These are phyloP conservation scores for Diospyros kaki DNA, from an alignment of 148 eudicot species.

Conservation along the genomic window DNA sequence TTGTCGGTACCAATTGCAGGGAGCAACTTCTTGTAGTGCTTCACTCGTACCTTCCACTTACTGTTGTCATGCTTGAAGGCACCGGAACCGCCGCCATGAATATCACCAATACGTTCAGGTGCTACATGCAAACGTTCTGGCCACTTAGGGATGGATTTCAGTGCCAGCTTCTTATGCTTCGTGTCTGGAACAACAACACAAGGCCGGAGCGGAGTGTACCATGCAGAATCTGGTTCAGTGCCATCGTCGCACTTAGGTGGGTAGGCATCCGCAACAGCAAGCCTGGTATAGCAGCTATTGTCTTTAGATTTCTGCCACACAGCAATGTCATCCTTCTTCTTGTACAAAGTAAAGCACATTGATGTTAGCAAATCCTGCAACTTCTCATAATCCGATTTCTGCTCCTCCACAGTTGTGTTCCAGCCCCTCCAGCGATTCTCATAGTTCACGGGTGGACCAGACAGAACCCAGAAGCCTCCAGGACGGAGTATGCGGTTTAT, in stretches of 20 bases:
- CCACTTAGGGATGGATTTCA: slow-evolving; percentile 64
- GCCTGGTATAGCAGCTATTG: slow-evolving; percentile 60
- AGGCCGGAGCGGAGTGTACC: slow-evolving; percentile 90
- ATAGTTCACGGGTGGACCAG: slow-evolving; percentile 90
- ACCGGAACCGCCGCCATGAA: slow-evolving; percentile 58
- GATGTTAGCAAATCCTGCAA: slow-evolving; percentile 65
- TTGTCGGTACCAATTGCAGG: slow-evolving; percentile 64
- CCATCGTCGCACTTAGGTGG: slow-evolving; percentile 84
- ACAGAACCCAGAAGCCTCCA: slow-evolving; percentile 91
- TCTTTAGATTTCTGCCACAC: slow-evolving; percentile 77
- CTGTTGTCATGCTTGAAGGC: slow-evolving; percentile 64
- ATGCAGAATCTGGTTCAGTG: slow-evolving; percentile 79
- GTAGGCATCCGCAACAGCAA: slow-evolving; percentile 48
- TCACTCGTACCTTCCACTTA: slow-evolving; percentile 63
- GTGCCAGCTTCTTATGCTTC: slow-evolving; percentile 45
- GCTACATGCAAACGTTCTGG: slow-evolving; percentile 50
- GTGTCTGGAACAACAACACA: slow-evolving; percentile 65
- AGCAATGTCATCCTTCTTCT: slow-evolving; percentile 72
- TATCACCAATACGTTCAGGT: slow-evolving; percentile 66
- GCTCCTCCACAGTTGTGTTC: slow-evolving; percentile 75
- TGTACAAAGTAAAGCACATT: slow-evolving; percentile 67
- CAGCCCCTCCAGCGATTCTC: slow-evolving; percentile 73
- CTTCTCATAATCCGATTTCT: slow-evolving; percentile 62
- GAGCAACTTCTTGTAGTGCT: slow-evolving; percentile 81
- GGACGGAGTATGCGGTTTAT: slow-evolving; percentile 79